Evolutionary conservation across 2,329 filamentous ascomycete species (phyloP).

Genomic region (Pestalotiopsis sp.): DNA sequence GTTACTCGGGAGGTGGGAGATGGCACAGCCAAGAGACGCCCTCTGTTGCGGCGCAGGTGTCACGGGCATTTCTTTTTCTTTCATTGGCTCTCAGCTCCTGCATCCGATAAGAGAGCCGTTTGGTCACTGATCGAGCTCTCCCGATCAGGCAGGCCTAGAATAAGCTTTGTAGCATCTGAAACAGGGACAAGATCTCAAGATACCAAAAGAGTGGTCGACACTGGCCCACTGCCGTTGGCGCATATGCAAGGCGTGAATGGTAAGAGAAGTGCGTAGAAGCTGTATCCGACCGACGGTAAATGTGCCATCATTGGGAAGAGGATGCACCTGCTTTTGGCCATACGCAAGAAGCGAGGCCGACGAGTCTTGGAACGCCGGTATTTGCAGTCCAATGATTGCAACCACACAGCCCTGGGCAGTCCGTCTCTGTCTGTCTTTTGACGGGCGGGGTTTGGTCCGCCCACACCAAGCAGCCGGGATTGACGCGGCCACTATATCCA

Average conservation of each 20-base stretch:
- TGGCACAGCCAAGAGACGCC: background rate
- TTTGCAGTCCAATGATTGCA: background rate
- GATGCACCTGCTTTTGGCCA: background rate
- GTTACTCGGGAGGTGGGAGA: background rate
- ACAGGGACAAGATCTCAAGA: background rate
- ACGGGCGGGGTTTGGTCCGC: background rate
- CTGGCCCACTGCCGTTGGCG: background rate
- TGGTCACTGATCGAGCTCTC: background rate
- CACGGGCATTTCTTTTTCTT: background rate
- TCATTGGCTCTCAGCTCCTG: background rate
- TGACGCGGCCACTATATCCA: background rate
- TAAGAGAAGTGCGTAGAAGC: background rate
- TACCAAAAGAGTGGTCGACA: background rate
- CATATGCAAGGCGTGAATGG: background rate
- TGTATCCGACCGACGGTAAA: background rate
- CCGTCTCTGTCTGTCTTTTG: background rate
- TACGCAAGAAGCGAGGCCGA: background rate
- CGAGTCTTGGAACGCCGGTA: background rate
- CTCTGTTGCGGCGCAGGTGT: background rate
- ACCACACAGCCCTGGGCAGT: background rate
- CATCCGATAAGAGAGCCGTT: background rate
- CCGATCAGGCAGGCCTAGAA: background rate
- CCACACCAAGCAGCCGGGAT: background rate
- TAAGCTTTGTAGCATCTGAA: background rate
- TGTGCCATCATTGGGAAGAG: background rate